Percentiles rank a stretch among this genome's conserved stretches.
Conservation (phyloP, 2,329 filamentous ascomycete species). For the Microdochium bolleyi region DNA sequence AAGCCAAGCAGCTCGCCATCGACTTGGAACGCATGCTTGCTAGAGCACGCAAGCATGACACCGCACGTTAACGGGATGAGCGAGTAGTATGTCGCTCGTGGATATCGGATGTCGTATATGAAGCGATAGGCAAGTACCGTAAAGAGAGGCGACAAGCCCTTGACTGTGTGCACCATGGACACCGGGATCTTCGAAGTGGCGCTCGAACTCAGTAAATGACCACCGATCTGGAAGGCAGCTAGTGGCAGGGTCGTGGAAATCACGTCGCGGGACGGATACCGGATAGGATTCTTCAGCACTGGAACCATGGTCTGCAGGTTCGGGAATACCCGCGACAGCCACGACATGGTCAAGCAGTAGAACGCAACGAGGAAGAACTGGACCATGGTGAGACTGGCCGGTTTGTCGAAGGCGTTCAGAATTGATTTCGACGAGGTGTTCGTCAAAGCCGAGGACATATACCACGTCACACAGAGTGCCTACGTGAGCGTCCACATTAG, state of each 20-base stretch:
- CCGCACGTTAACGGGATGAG: slow-evolving; percentile 85
- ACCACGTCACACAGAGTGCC: slow-evolving; percentile 86
- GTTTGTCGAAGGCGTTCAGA: slow-evolving; percentile 81
- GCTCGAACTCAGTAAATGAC: slow-evolving; percentile 88
- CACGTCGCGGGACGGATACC: slow-evolving; percentile 71
- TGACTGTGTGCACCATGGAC: slow-evolving; percentile 96
- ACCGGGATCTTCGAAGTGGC: slow-evolving; percentile 93
- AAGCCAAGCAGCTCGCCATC: slow-evolving; percentile 81
- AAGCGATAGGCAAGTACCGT: slow-evolving; percentile 90
- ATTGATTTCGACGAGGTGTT: slow-evolving; percentile 98
- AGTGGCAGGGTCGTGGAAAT: slow-evolving; percentile 84
- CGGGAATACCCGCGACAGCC: slow-evolving; percentile 66
- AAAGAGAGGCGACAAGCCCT: slow-evolving; percentile 90
- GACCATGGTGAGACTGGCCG: slow-evolving; percentile 82
- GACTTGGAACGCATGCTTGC: slow-evolving; percentile 59
- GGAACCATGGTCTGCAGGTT: slow-evolving; percentile 63
- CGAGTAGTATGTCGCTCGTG: slow-evolving; percentile 77
- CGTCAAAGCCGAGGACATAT: slow-evolving; percentile 87
- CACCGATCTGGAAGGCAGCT: slow-evolving; percentile 85
- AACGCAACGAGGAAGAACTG: slow-evolving; percentile 91
- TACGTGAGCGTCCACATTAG: slow-evolving; percentile 27
- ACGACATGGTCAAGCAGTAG: slow-evolving; percentile 76
- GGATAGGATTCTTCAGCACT: slow-evolving; percentile 76
- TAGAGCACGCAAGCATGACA: slow-evolving; percentile 94
- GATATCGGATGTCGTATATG: slow-evolving; percentile 83